Conservation (phyloP, 2,329 filamentous ascomycete species). For the Didymellaceae sp. region DNA sequence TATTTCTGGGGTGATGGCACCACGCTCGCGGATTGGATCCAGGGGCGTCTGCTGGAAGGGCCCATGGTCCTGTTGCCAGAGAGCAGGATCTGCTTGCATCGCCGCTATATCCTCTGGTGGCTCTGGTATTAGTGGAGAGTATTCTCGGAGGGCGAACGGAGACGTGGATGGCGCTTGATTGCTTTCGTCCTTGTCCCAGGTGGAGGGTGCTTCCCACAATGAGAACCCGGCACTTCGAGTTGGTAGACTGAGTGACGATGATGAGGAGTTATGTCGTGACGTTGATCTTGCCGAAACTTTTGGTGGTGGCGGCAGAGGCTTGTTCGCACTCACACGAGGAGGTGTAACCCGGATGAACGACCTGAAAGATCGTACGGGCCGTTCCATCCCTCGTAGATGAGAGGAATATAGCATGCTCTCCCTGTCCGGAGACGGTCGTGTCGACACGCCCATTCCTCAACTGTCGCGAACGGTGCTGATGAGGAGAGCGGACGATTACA, state of each 20-base stretch:
- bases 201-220: slow-evolving; percentile 39
- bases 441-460: slow-evolving; percentile 33
- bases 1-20: slow-evolving; percentile 12
- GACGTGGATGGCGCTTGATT: neutral
- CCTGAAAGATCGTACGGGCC: slow-evolving; percentile 41
- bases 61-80: slow-evolving; percentile 12
- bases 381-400: slow-evolving; percentile 44
- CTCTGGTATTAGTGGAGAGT: slow-evolving; percentile 41
- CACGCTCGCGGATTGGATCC: slow-evolving; percentile 28
- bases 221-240: slow-evolving; percentile 8
- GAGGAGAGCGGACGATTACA: slow-evolving; percentile 9
- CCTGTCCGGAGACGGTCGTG: slow-evolving; percentile 33
- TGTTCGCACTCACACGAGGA: slow-evolving; percentile 23
- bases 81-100: slow-evolving; percentile 18
- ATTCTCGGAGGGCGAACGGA: slow-evolving; percentile 12
- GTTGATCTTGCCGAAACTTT: slow-evolving; percentile 10
- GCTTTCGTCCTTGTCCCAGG: slow-evolving; percentile 28
- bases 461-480: slow-evolving; percentile 25
- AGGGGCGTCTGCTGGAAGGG: slow-evolving; percentile 22
- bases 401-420: slow-evolving; percentile 31
- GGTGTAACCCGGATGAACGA: slow-evolving; percentile 37
- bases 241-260: slow-evolving; percentile 7
- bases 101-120: slow-evolving; percentile 31
- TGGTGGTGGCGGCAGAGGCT: slow-evolving; percentile 33
- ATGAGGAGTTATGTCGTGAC: neutral